phyloP scores from a whole-genome alignment of 345 rosid genomes.

The Sapria himalayana region DNA sequence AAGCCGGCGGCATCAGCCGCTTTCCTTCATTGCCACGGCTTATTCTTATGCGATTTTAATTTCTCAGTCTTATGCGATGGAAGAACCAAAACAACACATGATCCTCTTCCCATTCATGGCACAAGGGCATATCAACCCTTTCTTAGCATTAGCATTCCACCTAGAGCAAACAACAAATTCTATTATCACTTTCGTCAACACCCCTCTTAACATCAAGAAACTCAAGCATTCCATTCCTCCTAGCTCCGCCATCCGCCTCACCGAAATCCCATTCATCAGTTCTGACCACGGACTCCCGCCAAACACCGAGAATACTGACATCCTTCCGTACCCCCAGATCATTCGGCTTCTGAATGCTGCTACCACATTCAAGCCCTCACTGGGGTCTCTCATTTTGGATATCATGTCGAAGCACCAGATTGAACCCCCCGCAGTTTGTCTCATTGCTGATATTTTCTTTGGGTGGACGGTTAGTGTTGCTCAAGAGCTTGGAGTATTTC shows the following conservation, averaged over 20 bases:
- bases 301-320: constrained; percentile 37
- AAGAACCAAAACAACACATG: constrained; percentile 10
- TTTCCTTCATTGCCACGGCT: too few relatives aligned
- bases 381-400: constrained; percentile 14
- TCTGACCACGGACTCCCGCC: constrained; percentile 57
- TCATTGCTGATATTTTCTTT: constrained; percentile 38
- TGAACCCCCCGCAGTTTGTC: constrained; percentile 14
- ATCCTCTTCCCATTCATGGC: constrained; percentile 71
- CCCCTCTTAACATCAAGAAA: constrained; percentile 36
- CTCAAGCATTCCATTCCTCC: constrained; percentile 31
- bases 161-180: constrained; percentile 15
- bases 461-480: constrained; percentile 45
- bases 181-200: constrained; percentile 25
- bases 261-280: constrained; percentile 40
- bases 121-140: constrained; percentile 65
- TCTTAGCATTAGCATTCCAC: constrained; percentile 43
- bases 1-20: too few relatives aligned
- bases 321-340: constrained; percentile 41
- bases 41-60: too few relatives aligned
- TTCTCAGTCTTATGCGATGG: too few relatives aligned
- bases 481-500: constrained; percentile 25
- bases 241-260: constrained; percentile 26
- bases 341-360: constrained; percentile 35
- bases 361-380: constrained; percentile 22
- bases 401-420: constrained; percentile 5